Base-by-base conservation (phyloP, 345 rosid genomes). In the Gossypium bickii region DNA sequence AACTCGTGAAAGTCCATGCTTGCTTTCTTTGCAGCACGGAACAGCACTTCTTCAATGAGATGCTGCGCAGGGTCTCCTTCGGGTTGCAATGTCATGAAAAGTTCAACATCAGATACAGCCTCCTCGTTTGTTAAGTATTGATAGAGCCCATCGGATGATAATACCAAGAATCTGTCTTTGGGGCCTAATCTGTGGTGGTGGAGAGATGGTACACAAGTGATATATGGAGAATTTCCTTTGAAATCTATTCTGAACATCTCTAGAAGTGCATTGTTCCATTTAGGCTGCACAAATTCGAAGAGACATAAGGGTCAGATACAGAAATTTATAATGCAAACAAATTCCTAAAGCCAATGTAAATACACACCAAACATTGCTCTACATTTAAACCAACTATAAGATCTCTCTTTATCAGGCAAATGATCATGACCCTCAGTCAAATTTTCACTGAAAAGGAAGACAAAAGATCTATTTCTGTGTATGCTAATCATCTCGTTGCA, bases 51-150 rank as follows among this genome's bases (percentile, higher is more conserved):
- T 81, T 95, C 97, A 3, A 95, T 84, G 58, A 95, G 89, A 77
- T 95, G 99, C 72, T 93, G 98, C 0, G 99, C 99, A 18, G 98
- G 98, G 82, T 95, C 98, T 56, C 98, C 98, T 80, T 93, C 98
- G 1, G 99, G 99, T 78, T 95, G 97, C 74, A 93, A 71, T 12
- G 87, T 25, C 62, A 93, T 87, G 88, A 93, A 93, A 72, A 89
- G 90, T 70, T 95, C 93, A 8, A 95, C 97, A 72, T 91, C 97
- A 9, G 90, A 82, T 49, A 95, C 93, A 2, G 93, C 99, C 79
- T 95, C 98, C 77, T 95, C 97, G 5, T 95, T 93, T 2, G 97
- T 95, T 58, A 95, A 85, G 88, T 91, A 95, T 59, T 95, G 98
- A 79, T 93, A 95, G 11, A 95, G 91, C 17, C 99, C 99, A 67